phyloP scores from a whole-genome alignment of 2,329 filamentous ascomycete genomes.

The Diplodia seriata region DNA sequence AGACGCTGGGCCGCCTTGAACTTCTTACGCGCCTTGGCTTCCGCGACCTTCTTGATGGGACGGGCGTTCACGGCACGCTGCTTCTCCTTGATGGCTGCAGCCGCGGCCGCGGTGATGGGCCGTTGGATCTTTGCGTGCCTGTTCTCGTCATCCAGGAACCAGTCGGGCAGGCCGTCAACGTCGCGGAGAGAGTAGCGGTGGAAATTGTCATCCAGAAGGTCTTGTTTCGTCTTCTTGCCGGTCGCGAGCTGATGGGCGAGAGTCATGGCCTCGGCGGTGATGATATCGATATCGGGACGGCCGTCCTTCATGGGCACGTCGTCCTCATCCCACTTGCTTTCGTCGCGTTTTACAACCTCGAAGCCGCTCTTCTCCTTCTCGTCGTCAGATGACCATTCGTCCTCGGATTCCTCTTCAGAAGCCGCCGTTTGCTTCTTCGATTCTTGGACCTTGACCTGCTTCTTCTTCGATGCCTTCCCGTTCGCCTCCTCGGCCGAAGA shows the following conservation, averaged over 20 bases:
- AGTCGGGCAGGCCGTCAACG: constrained; percentile 88
- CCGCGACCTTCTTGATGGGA: constrained; percentile 98
- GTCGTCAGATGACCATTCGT: constrained; percentile 44
- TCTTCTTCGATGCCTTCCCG: constrained; percentile 35
- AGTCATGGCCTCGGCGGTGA: constrained; percentile 99
- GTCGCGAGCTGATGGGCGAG: constrained; percentile 90
- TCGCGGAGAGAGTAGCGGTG: constrained; percentile 93
- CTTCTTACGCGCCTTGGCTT: constrained; percentile 96
- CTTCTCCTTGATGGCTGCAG: constrained; percentile 93
- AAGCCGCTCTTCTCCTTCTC: constrained; percentile 55
- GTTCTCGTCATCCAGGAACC: constrained; percentile 94
- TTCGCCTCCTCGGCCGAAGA: constrained; percentile 34
- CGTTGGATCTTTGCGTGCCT: constrained; percentile 83
- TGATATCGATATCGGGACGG: constrained; percentile 88
- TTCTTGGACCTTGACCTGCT: constrained; percentile 35
- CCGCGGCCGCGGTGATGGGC: constrained; percentile 90
- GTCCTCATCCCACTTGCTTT: constrained; percentile 71
- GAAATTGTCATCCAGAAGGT: constrained; percentile 89
- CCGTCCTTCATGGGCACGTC: constrained; percentile 69
- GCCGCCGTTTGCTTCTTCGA: constrained; percentile 31
- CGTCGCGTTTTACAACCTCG: constrained; percentile 66
- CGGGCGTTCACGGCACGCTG: constrained; percentile 88
- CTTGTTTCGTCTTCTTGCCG: constrained; percentile 78
- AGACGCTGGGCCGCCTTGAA: constrained; percentile 88
- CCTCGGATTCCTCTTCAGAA: constrained; percentile 36